Conservation (phyloP, 352 stramenopile genomes). For the Thalassiosira mediterranea region DNA sequence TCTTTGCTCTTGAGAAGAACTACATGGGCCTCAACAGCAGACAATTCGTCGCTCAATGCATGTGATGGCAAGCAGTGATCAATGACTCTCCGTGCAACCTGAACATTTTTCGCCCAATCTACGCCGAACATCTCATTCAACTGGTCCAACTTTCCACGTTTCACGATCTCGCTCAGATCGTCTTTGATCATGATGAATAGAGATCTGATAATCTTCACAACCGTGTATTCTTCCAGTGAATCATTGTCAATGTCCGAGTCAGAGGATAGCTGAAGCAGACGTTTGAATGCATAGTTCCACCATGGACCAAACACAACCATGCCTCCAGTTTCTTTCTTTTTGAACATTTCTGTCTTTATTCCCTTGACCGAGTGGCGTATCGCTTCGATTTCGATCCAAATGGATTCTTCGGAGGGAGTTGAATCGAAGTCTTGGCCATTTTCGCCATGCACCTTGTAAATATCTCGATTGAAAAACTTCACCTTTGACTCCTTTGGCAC, state of each 20-base stretch:
- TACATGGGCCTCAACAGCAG: slow-evolving; percentile 32
- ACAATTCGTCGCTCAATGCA: slow-evolving; percentile 36
- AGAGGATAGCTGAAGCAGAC: slow-evolving; percentile 34
- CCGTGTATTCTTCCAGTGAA: slow-evolving; percentile 30
- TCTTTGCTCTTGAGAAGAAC: slow-evolving; percentile 16
- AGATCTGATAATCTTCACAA: slow-evolving; percentile 42
- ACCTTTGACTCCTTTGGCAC: background rate
- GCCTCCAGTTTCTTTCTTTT: slow-evolving; percentile 38
- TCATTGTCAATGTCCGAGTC: slow-evolving; percentile 3
- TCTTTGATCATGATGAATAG: slow-evolving; percentile 43
- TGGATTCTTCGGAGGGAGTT: slow-evolving; percentile 36
- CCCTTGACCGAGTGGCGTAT: slow-evolving; percentile 28
- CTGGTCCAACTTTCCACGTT: slow-evolving; percentile 19
- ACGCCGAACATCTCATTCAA: slow-evolving; percentile 44
- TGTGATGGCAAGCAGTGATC: slow-evolving; percentile 13
- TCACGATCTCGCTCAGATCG: slow-evolving; percentile 31
- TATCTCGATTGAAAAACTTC: background rate
- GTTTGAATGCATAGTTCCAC: slow-evolving; percentile 48
- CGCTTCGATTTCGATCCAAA: slow-evolving; percentile 45
- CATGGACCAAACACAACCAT: slow-evolving; percentile 49
- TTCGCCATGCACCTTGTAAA: background rate
- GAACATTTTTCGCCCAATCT: slow-evolving; percentile 34
- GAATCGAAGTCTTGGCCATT: background rate
- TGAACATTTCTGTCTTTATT: slow-evolving; percentile 45
- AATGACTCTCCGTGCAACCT: slow-evolving; percentile 36